phyloP scores from a whole-genome alignment of 23 red algal genomes.

The Gracilaria caudata region DNA sequence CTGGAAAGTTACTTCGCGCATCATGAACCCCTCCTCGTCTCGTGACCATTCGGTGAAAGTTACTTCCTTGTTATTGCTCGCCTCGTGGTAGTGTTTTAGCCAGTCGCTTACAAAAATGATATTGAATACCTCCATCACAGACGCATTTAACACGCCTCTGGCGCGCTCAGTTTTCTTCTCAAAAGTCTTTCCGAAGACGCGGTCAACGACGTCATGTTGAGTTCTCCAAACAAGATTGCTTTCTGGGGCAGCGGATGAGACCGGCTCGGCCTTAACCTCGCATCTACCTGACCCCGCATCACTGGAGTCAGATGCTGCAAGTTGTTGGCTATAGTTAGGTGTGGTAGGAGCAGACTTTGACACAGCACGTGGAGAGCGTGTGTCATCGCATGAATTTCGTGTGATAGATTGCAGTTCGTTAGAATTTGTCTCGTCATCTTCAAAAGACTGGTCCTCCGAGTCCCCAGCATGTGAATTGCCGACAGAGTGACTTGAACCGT shows the following conservation, averaged over 20 bases:
- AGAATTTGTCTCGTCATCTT: conserved; percentile 39
- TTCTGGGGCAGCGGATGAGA: neutral
- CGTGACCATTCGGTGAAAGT: conserved; percentile 47
- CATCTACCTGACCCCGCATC: conserved; percentile 19
- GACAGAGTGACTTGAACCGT: conserved; percentile 14
- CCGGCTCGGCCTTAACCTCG: neutral
- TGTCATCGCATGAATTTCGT: conserved; percentile 15
- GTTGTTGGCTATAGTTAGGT: conserved; percentile 12
- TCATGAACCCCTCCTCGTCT: conserved; percentile 55
- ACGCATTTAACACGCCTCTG: conserved; percentile 30
- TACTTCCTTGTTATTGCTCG: conserved; percentile 54
- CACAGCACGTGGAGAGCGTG: neutral
- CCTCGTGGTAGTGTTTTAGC: conserved; percentile 50
- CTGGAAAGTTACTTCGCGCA: conserved; percentile 44
- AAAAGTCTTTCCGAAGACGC: conserved; percentile 37
- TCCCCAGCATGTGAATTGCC: conserved; percentile 19
- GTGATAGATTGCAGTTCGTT: conserved; percentile 6
- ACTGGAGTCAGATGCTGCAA: conserved; percentile 26
- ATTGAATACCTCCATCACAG: conserved; percentile 54
- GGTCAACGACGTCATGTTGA: conserved; percentile 53
- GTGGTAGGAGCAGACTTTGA: conserved; percentile 17
- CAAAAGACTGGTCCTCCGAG: conserved; percentile 53
- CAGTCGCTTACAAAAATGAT: conserved; percentile 68
- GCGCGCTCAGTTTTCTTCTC: conserved; percentile 49
- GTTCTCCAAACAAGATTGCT: conserved; percentile 50